Evolutionary conservation across 768 basidiomycete genomes (phyloP).

Genomic region (Lactifluus rugatus): DNA sequence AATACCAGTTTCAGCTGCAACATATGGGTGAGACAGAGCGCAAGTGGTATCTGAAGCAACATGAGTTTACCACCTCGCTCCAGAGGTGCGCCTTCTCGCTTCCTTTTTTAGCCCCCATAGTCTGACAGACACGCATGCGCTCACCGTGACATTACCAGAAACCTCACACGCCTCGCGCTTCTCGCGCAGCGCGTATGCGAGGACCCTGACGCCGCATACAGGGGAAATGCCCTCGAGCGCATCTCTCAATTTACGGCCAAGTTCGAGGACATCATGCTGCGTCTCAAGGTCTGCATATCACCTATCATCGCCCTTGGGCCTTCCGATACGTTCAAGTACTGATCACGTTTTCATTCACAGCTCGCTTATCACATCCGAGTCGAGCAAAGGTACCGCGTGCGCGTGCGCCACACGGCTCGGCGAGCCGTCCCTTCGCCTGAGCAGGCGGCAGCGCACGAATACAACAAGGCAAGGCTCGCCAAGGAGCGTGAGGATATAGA

Average conservation of each 20-base stretch:
- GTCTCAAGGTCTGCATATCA: constrained; percentile 9
- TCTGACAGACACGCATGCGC: not conserved
- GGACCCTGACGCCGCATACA: constrained; percentile 11
- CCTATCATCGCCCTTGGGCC: too few species aligned
- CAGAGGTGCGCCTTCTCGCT: not conserved
- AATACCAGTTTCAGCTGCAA: not conserved
- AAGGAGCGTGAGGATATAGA: constrained; percentile 6
- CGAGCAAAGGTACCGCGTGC: constrained; percentile 12
- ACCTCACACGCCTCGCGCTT: constrained; percentile 10
- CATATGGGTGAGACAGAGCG: constrained; percentile 1
- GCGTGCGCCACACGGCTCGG: constrained; percentile 5
- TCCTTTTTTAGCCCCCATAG: not conserved
- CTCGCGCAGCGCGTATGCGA: constrained; percentile 13
- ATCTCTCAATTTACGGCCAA: constrained; percentile 12
- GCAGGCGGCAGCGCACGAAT: constrained; percentile 6
- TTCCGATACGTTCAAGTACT: not conserved
- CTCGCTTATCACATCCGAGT: constrained; percentile 9
- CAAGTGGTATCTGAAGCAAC: constrained; percentile 17
- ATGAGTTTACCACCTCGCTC: constrained; percentile 15
- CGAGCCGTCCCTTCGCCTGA: constrained; percentile 3
- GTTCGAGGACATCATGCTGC: constrained; percentile 8
- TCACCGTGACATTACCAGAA: not conserved
- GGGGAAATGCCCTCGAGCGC: constrained; percentile 1
- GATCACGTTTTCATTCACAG: not conserved
- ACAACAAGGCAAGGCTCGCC: not conserved